Evolutionary conservation across 495 filamentous ascomycete species (phyloP), one percentile per base, ranked within the genome.

Genomic region (Xylaria cubensis): DNA sequence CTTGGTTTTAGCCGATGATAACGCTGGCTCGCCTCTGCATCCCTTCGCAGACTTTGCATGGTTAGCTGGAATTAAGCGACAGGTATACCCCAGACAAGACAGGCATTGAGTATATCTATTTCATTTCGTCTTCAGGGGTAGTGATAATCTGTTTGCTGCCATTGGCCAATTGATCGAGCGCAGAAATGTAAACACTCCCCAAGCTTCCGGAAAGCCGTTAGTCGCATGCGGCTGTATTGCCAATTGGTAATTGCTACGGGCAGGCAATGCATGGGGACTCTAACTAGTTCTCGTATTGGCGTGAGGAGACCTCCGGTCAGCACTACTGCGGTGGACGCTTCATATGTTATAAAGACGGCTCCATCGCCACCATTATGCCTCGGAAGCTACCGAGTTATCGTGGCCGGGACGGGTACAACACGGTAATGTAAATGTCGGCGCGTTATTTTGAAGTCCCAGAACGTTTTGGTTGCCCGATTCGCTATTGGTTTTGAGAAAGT

Each of bases 1-100:
- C 64, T 63, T 53, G 70, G 70, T 26, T 67, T 72, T 72, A 72
- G 70, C 70, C 70, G 53, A 63, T 21, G 70, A 68, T 72, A 62
- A 72, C 64, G 59, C 55, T 42, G 55, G 32, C 59, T 71, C 44
- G 69, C 32, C 34, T 34, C 69, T 42, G 58, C 69, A 71, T 69
- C 53, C 67, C 67, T 29, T 26, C 36, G 24, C 61, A 34, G 21
- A 44, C 39, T 64, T 64, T 64, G 61, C 61, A 64, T 64, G 61
- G 65, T 48, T 41, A 56, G n/a, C 36, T 29, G 65, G 36, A 56
- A 67, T 67, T 56, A 21, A 67, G 50, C 50, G 50, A 42, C 65
- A 67, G 65, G 65, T 39, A 64, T 29, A 36, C 65, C 50, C 65
- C 65, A 67, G 64, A n/a, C 64, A 26, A 3, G 36, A 39, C 64